Conservation (phyloP, 164 flowering plant species). For the Euptelea pleiosperma region DNA sequence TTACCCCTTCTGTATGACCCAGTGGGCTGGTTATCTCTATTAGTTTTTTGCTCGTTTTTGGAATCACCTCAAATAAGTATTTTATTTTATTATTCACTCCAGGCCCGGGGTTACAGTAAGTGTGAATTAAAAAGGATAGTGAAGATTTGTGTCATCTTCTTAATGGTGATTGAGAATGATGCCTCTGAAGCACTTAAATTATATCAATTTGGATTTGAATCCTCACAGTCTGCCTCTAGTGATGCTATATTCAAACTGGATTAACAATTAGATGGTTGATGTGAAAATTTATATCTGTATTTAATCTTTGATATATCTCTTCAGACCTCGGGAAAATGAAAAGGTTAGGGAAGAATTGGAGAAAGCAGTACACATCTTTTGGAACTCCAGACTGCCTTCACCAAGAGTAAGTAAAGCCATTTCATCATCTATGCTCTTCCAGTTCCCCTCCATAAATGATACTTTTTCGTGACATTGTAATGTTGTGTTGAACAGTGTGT, state of each 20-base stretch:
- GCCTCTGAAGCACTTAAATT: background rate
- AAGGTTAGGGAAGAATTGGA: constrained; percentile 57
- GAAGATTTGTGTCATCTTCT: background rate
- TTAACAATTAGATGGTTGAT: background rate
- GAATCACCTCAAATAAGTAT: no score
- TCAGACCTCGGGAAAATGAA: constrained; percentile 83
- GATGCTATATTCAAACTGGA: background rate
- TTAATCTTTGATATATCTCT: constrained; percentile 10
- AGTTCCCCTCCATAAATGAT: background rate
- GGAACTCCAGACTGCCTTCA: constrained; percentile 90
- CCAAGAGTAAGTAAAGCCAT: constrained; percentile 63
- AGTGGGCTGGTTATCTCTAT: no score
- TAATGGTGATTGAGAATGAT: constrained; percentile 1
- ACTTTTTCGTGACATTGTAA: background rate
- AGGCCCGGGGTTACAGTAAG: background rate
- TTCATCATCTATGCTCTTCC: background rate
- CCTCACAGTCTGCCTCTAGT: background rate
- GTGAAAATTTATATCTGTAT: background rate
- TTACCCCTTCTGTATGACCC: no score
- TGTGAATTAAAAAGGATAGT: background rate
- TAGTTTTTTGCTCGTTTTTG: no score
- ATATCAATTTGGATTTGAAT: background rate
- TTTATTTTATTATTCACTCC: no score
- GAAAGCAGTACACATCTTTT: constrained; percentile 81
- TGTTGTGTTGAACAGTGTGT: constrained; percentile 53